phyloP scores from a whole-genome alignment of 1,139 yeast genomes.

The Debaryomyces sp. region DNA sequence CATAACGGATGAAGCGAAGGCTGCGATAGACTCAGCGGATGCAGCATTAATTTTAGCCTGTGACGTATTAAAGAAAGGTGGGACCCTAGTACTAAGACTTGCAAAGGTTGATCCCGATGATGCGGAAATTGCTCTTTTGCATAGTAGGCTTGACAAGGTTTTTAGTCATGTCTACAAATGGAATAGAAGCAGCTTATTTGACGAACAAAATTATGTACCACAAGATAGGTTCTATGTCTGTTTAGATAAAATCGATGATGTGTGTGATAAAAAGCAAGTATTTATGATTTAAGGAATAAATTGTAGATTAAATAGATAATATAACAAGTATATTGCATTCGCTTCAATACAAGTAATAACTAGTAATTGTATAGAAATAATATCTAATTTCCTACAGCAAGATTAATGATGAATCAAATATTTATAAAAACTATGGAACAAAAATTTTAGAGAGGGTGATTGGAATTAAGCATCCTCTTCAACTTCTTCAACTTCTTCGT shows the following conservation, averaged over 20 bases:
- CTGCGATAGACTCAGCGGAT: slow-evolving; percentile 73
- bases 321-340: not conserved
- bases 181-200: slow-evolving; percentile 9
- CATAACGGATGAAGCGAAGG: slow-evolving; percentile 26
- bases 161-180: slow-evolving; percentile 55
- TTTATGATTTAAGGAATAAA: slow-evolving; percentile 25
- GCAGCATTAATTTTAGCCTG: slow-evolving; percentile 82
- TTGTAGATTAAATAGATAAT: not conserved
- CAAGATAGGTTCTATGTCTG: slow-evolving; percentile 78
- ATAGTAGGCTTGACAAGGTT: slow-evolving; percentile 55
- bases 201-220: slow-evolving; percentile 59
- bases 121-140: slow-evolving; percentile 61
- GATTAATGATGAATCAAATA: slow-evolving; percentile 5
- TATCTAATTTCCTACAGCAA: slow-evolving; percentile 1
- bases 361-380: not conserved
- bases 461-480: slow-evolving; percentile 13
- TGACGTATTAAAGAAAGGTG: slow-evolving; percentile 67
- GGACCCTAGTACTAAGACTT: slow-evolving; percentile 74
- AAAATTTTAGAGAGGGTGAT: not conserved
- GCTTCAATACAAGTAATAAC: not conserved
- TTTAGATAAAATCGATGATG: slow-evolving; percentile 41
- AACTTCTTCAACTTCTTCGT: too few relatives aligned
- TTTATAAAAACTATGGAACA: slow-evolving; percentile 6
- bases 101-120: slow-evolving; percentile 55
- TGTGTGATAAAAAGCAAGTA: slow-evolving; percentile 50